Conservation (phyloP, 108 stramenopile species). For the Fistulifera solaris region DNA sequence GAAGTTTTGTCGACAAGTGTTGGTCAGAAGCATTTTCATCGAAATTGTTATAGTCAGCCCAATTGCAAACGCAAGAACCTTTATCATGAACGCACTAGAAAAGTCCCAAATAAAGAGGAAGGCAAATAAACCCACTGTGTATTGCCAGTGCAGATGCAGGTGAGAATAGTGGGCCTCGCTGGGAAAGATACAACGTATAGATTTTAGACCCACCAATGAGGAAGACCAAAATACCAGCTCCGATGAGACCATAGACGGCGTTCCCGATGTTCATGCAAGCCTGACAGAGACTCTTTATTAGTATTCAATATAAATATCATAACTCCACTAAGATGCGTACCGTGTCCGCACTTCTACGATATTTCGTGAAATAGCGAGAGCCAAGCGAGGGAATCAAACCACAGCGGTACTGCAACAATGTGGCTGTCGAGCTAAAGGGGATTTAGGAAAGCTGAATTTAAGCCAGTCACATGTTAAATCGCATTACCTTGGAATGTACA, state of each 20-base stretch:
- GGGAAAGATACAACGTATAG: too few species aligned
- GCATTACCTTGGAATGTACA: constrained; percentile 25
- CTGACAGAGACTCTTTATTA: neutral
- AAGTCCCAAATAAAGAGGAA: constrained; percentile 31
- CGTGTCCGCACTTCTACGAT: constrained; percentile 10
- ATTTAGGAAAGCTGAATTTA: neutral
- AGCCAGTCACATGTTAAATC: neutral
- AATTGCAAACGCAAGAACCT: constrained; percentile 18
- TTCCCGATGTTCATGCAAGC: constrained; percentile 24
- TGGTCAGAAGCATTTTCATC: constrained; percentile 24
- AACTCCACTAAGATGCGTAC: constrained; percentile 4
- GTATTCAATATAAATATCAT: too few species aligned
- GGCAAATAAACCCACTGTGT: constrained; percentile 1
- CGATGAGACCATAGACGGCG: constrained; percentile 21
- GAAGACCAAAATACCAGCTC: constrained; percentile 15
- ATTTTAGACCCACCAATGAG: constrained; percentile 4
- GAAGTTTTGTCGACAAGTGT: constrained; percentile 16
- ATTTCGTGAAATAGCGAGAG: constrained; percentile 12
- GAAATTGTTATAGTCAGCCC: constrained; percentile 23
- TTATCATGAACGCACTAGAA: constrained; percentile 9
- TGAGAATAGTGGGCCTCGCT: too few species aligned
- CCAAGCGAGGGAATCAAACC: constrained; percentile 5
- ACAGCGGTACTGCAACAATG: constrained; percentile 3
- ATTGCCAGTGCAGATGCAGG: too few species aligned
- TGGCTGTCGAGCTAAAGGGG: neutral